Base-by-base conservation (phyloP, 169 alveolate genomes). In the Cryptosporidium andersoni region DNA sequence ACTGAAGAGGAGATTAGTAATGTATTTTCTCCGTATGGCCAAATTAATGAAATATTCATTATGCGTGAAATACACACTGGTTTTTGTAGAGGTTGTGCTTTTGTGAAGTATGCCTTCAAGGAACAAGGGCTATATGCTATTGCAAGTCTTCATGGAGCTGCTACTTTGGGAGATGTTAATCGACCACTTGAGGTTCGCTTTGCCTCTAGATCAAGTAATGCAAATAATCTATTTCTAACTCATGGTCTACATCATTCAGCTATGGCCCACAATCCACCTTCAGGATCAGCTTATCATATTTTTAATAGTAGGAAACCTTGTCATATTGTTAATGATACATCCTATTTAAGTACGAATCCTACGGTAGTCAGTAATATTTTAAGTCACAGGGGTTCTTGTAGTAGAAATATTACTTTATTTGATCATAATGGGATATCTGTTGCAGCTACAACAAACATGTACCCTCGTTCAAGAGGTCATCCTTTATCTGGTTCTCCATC, bases 71-170 rank as follows among this genome's bases (percentile, higher is more conserved):
- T 80, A 62, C 81, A 88, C 42, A 90, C 93, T 12, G 97, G 97
- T 1, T 67, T 89, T 9, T 91, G 94, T 25, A 91, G 88, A 85
- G 97, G 98, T 56, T 95, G 98, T 81, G 96, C 97, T 60, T 94
- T 95, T 65, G 95, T 95, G 47, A 93, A 92, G 63, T 92, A 92
- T 80, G 80, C 93, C 53, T 93, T 88, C 80, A 95, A 95, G 80
- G 98, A 95, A 68, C 96, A 95, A 81, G 98, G 95, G 3, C 89
- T 95, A 14, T 91, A 88, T 81, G 97, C 97, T 49, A 95, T 95
- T 42, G 85, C 81, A 52, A 53, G 88, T 12, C 74, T 94, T 16
- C 88, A 94, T 60, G 96, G 96, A 8, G 92, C 89, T 62, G 88
- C 89, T 68, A 91, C 94, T 39, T 67, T 95, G 55, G 93, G 90